Evolutionary conservation across 2,329 filamentous ascomycete species (phyloP).

Genomic region (Fusarium tanahbumbuense): DNA sequence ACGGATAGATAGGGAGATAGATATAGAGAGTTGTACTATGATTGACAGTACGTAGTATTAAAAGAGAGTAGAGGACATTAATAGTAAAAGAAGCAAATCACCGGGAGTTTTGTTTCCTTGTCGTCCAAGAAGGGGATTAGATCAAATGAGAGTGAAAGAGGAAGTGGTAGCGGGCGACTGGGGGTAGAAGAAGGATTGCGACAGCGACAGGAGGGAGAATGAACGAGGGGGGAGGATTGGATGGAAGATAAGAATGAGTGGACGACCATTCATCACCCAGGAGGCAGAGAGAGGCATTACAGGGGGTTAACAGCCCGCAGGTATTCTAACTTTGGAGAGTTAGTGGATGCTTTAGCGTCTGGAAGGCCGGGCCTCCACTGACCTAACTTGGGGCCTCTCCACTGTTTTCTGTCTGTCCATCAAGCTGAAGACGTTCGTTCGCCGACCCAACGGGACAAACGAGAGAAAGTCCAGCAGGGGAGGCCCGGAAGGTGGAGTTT

Average conservation of each 20-base stretch:
- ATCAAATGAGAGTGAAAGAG: slow-evolving; percentile 44
- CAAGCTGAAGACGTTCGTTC: slow-evolving; percentile 18
- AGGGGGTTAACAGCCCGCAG: slow-evolving; percentile 15
- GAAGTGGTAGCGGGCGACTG: slow-evolving; percentile 41
- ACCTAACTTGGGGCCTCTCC: neutral
- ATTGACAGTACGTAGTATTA: slow-evolving; percentile 25
- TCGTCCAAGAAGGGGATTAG: slow-evolving; percentile 45
- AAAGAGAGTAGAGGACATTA: slow-evolving; percentile 42
- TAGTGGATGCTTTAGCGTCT: slow-evolving; percentile 29
- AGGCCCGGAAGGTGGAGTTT: slow-evolving; percentile 31
- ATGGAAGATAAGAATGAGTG: slow-evolving; percentile 35
- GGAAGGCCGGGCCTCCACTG: slow-evolving; percentile 18
- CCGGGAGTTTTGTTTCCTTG: slow-evolving; percentile 45
- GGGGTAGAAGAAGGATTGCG: slow-evolving; percentile 43
- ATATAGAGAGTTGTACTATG: neutral
- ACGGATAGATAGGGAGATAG: neutral
- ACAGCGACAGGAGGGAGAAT: slow-evolving; percentile 23
- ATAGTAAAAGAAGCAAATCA: slow-evolving; percentile 41
- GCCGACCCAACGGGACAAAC: slow-evolving; percentile 8
- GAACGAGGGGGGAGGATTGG: slow-evolving; percentile 34
- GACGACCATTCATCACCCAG: neutral
- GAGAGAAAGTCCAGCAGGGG: slow-evolving; percentile 24
- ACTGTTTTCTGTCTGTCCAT: neutral
- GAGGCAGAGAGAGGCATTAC: slow-evolving; percentile 5
- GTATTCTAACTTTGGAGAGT: slow-evolving; percentile 31